Conservation (phyloP, 2,329 filamentous ascomycete genomes). For the Mollisia scopiformis region DNA sequence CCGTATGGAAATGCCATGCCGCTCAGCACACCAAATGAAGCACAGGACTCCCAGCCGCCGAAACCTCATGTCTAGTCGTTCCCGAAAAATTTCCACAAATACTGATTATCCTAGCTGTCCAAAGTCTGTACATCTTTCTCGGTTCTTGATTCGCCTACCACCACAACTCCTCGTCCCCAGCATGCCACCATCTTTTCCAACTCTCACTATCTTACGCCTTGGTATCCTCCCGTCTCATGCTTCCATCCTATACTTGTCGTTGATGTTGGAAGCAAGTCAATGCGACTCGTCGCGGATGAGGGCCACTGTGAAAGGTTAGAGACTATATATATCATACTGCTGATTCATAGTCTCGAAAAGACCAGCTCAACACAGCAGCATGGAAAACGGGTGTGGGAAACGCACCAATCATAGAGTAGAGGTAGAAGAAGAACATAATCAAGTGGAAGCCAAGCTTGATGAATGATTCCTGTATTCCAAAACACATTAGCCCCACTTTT, state of each 20-base stretch:
- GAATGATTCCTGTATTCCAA: constrained; percentile 83
- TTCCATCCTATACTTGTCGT: constrained; percentile 26
- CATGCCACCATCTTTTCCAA: constrained; percentile 3
- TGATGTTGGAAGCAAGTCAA: constrained; percentile 51
- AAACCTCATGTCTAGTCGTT: constrained; percentile 28
- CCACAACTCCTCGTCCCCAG: constrained; percentile 4
- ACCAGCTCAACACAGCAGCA: neutral
- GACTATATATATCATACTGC: neutral
- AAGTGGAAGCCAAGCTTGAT: constrained; percentile 98
- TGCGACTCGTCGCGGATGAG: constrained; percentile 93
- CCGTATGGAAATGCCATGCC: constrained; percentile 20
- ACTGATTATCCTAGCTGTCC: constrained; percentile 28
- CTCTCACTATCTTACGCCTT: constrained; percentile 1
- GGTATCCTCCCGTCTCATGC: constrained; percentile 22
- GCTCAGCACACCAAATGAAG: constrained; percentile 24
- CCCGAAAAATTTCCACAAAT: constrained; percentile 23
- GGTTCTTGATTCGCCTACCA: no score
- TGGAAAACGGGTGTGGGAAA: neutral
- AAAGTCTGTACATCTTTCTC: constrained; percentile 7
- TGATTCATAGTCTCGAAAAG: neutral
- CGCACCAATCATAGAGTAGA: constrained; percentile 64
- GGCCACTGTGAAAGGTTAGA: constrained; percentile 40
- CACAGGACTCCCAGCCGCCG: constrained; percentile 24
- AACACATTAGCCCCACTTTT: neutral
- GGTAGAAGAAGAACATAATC: constrained; percentile 99